phyloP scores from a whole-genome alignment of 2,329 filamentous ascomycete genomes.

The Colletotrichum ledebouriae region DNA sequence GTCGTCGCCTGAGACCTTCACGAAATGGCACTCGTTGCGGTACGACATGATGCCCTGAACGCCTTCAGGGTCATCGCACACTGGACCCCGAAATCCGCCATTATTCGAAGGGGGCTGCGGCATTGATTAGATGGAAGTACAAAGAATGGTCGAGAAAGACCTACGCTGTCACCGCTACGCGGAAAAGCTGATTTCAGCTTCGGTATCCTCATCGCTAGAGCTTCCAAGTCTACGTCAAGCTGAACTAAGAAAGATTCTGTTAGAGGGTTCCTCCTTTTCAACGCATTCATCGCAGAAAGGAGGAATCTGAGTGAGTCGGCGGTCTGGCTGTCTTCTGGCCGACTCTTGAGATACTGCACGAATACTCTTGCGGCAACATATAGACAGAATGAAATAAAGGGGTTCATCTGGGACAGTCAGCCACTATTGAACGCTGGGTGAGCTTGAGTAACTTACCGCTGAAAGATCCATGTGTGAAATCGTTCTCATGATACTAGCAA shows the following conservation, averaged over 20 bases:
- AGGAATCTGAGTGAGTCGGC: conserved; percentile 90
- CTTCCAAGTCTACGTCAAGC: conserved; percentile 90
- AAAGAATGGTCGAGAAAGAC: conserved; percentile 47
- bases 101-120: conserved; percentile 48
- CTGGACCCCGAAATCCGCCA: conserved; percentile 43
- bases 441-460: conserved; percentile 67
- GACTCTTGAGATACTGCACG: conserved; percentile 94
- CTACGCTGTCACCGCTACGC: conserved; percentile 65
- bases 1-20: conserved; percentile 57
- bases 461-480: conserved; percentile 91
- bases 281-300: conserved; percentile 87
- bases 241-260: conserved; percentile 96
- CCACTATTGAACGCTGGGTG: conserved; percentile 4
- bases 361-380: conserved; percentile 97
- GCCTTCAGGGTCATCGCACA: conserved; percentile 51
- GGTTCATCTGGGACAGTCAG: conserved; percentile 79
- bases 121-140: conserved; percentile 43
- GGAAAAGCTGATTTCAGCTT: conserved; percentile 68
- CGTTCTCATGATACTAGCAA: conserved; percentile 95
- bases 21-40: conserved; percentile 59
- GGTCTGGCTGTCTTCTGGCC: conserved; percentile 85
- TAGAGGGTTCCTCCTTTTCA: conserved; percentile 89
- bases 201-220: conserved; percentile 72
- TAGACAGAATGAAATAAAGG: conserved; percentile 94
- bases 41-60: conserved; percentile 59